Base-by-base conservation (phyloP, 768 basidiomycete species). In the Mycena epipterygia region DNA sequence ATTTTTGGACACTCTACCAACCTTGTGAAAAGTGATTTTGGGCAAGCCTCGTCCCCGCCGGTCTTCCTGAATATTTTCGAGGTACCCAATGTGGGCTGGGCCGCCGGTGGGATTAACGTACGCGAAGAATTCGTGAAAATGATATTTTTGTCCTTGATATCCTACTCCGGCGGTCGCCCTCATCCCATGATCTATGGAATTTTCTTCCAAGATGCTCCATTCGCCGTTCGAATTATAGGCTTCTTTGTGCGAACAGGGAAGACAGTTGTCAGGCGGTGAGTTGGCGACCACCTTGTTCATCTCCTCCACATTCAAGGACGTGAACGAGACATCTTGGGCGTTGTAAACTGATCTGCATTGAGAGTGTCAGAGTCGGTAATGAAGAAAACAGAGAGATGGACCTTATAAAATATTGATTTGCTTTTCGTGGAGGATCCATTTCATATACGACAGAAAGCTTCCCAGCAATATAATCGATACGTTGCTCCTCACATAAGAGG, bases 101-200 rank as follows among this genome's bases (percentile, higher is more conserved):
- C 90, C 90, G 1, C 82, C 77, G 0, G 85, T 83, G 23, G 76
- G 80, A 75, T 64, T 70, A 29, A 49, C 51, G 32, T 90, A 86
- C 7, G 90, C 80, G 6, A 89, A 87, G 69, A 88, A 93, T 41
- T 95, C 93, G 48, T 89, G 79, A 0, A 82, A 56, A 62, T 95
- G 94, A 70, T 90, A 94, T 0, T 79, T 79, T 2, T 81, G 72
- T 0, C 87, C 88, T 13, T 78, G 79, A 74, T 83, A 89, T 0
- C 82, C 77, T 29, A 93, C 67, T 0, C 89, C 91, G 11, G 42
- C 37, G 23, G 78, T 79, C 0, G 73, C 66, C n/a, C n/a, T n/a
- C 16, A 69, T 57, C 0, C 76, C 77, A n/a, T 76, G 42, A 0
- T 76, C 71, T 16, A 81, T 78, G n/a, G 78, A 80, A 37, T 65